These are phyloP conservation scores for Ganoderma meredithae DNA, from an alignment of 1,284 basidiomycete species.

Conservation along the genomic window DNA sequence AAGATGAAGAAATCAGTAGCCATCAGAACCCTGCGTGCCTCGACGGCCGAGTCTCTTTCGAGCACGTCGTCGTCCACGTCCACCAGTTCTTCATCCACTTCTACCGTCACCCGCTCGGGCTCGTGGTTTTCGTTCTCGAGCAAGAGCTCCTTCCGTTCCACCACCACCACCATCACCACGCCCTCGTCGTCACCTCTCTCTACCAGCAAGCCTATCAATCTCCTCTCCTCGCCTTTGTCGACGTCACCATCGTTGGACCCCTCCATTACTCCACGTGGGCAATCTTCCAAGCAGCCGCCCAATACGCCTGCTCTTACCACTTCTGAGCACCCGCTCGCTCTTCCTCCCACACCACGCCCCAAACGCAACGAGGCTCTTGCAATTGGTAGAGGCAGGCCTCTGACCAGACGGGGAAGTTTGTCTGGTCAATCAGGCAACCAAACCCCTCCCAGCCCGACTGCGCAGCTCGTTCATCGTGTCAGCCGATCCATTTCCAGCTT, in stretches of 20 bases:
- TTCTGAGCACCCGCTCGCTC: slow-evolving; percentile 29
- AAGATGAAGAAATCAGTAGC: slow-evolving; percentile 24
- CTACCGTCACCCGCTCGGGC: slow-evolving; percentile 48
- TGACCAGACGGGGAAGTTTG: slow-evolving; percentile 11
- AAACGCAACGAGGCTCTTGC: slow-evolving; percentile 25
- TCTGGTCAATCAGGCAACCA: slow-evolving; percentile 21
- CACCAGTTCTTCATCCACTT: slow-evolving; percentile 41
- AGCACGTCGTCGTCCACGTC: slow-evolving; percentile 42
- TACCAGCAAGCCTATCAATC: slow-evolving; percentile 39
- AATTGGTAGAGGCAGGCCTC: slow-evolving; percentile 37
- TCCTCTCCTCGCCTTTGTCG: slow-evolving; percentile 35
- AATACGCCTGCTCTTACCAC: slow-evolving; percentile 21
- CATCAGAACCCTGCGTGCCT: slow-evolving; percentile 26
- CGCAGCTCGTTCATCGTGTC: slow-evolving; percentile 43
- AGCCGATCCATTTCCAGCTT: slow-evolving; percentile 54
- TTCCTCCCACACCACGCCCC: slow-evolving; percentile 19
- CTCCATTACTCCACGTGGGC: slow-evolving; percentile 15
- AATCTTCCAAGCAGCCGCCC: slow-evolving; percentile 22
- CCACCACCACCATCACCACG: slow-evolving; percentile 44
- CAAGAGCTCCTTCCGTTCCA: slow-evolving; percentile 42
- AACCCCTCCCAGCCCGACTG: slow-evolving; percentile 15
- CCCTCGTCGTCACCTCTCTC: slow-evolving; percentile 49
- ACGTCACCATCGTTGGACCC: slow-evolving; percentile 28
- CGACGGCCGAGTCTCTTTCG: slow-evolving; percentile 28
- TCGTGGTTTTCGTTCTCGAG: slow-evolving; percentile 66